Evolutionary conservation across 371 early-diverging fungal species (phyloP), one percentile per base, ranked within the genome.

Genomic region (Circinella minor): DNA sequence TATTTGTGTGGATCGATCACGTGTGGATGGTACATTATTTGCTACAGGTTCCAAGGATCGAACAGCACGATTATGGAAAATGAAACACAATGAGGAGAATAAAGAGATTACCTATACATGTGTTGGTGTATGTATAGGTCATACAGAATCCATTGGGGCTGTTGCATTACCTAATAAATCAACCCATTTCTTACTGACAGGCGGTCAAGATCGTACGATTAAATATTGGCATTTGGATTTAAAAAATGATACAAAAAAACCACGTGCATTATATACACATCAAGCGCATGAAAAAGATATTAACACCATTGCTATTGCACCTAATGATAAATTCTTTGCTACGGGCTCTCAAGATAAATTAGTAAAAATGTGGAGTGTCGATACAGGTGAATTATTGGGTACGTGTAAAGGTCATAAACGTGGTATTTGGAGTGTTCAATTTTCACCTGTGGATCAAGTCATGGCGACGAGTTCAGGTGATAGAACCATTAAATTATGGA

Each of bases 211-310:
- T 78, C 89, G 97, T 49, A 99, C 98, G 0, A 86, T 98, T 65
- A 98, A 98, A 77, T 83, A 88, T 71, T 99, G 99, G 99, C 94
- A 96, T 64, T 74, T 90, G 51, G 80, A 80, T 36, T 71, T 72
- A 34, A 77, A 81, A 3, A 37, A 65, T 4, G 85, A 84, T 59
- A 72, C 77, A 17, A 83, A 27, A 27, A 27, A 80, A 7, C 86
- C 88, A 57, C 89, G 86, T 66, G 85, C 97, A 1, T 77, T 88
- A 43, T 98, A 90, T 75, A 98, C 97, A 27, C 88, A 95, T 79
- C 92, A 92, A 74, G 98, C 97, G 0, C 99, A 99, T 81, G 99
- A 97, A 39, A 97, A 96, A 83, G 99, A 99, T 76, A 97, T 99
- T 76, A 98, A 99, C 75, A 86, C 95, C 3, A 87, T 99, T 37